A percentile compares a stretch with the other conserved stretches of the same genome.
Conservation (phyloP, 345 rosid genomes). For the Gossypium herbaceum region DNA sequence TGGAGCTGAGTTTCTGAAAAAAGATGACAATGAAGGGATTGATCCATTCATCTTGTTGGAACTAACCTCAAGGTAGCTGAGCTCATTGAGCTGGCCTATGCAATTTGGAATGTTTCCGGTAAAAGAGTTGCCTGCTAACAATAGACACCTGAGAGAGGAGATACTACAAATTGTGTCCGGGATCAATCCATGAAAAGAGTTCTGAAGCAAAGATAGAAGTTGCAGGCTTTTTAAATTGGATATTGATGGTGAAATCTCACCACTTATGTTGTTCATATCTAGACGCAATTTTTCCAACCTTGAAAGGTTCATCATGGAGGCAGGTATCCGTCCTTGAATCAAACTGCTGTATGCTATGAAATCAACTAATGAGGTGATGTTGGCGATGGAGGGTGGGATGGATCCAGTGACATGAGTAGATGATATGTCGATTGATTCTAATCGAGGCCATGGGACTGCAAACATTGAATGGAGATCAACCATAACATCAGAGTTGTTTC, state of each 20-base stretch:
- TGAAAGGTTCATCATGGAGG: conserved; percentile 20
- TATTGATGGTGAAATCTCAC: conserved; percentile 15
- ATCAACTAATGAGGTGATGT: conserved; percentile 12
- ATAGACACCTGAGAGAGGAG: conserved; percentile 1
- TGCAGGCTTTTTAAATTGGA: conserved; percentile 20
- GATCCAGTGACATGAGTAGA: conserved; percentile 17
- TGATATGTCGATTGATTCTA: conserved; percentile 13
- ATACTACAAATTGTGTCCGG: conserved; percentile 12
- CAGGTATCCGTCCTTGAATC: conserved; percentile 20
- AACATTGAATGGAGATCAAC: conserved; percentile 20
- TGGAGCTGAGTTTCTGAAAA: not conserved
- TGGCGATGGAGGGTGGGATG: conserved; percentile 19
- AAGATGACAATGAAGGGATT: not conserved
- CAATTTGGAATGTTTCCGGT: conserved; percentile 23
- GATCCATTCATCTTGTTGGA: conserved; percentile 8
- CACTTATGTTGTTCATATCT: conserved; percentile 6
- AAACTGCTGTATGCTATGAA: conserved; percentile 15
- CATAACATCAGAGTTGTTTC: not conserved
- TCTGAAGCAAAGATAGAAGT: conserved; percentile 6
- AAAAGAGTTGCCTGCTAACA: not conserved
- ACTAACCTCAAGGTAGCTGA: not conserved
- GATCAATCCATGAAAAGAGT: conserved; percentile 17
- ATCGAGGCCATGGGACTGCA: conserved; percentile 17
- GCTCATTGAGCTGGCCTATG: conserved; percentile 14
- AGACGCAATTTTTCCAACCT: not conserved